Base-by-base conservation (phyloP, 192 early-diverging fungal genomes). In the Coemansia sp. region DNA sequence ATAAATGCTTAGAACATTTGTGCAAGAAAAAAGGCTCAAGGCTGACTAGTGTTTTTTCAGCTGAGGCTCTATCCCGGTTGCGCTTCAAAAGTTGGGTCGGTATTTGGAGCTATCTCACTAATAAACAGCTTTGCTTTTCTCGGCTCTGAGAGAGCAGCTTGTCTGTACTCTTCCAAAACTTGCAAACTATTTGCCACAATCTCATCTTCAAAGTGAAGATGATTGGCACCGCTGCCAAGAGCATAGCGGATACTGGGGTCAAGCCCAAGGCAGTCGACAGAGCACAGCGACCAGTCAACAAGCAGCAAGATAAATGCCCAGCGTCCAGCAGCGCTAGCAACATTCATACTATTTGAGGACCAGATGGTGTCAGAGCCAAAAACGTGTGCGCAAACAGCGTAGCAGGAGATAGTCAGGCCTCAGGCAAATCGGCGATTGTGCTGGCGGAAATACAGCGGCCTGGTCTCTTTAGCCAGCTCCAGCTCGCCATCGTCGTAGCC, bases 251-350 rank as follows among this genome's bases (percentile, higher is more conserved):
- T 62, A 1, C 35, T 62, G 32, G 35, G 33, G 50, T 68, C 66
- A 33, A 43, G 50, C 1, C 58, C 66, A 9, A 68, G 59, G 26
- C 53, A 41, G 11, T 46, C 53, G 6, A 33, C 8, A 1, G 38
- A n/a, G 44, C 66, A 68, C 24, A 56, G 22, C n/a, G 59, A 68
- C 66, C 59, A 57, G 18, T 27, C 15, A 0, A 68, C 59, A 0
- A 68, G 43, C 17, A 56, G 42, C 18, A 17, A 24, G 9, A 68
- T 36, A 15, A 62, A 22, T 19, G 37, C 11, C 40, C 11, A 4
- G 7, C 56, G 56, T 7, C 58, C 58, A 6, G 17, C 19, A 0
- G 36, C 3, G 5, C 3, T 50, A 9, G 24, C 8, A 0, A 62
- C 50, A 21, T 42, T 41, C 18, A 39, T 53, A 3, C n/a, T 14